Evolutionary conservation across 148 eudicot species (phyloP).

Genomic region (Camellia sinensis): DNA sequence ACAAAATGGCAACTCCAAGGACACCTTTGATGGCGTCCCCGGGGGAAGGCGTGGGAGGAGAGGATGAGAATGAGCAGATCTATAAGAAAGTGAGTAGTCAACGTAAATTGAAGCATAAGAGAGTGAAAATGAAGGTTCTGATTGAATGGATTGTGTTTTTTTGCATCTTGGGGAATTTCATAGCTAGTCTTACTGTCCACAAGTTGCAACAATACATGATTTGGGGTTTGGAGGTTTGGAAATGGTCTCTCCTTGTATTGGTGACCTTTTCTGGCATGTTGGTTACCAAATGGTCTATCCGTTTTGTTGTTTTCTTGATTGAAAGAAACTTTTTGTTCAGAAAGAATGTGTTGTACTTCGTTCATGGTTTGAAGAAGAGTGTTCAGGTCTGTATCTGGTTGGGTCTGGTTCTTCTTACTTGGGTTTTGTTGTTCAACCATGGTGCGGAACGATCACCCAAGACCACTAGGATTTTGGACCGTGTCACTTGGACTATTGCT

Average conservation of each 20-base stretch:
- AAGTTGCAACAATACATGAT: conserved; percentile 28
- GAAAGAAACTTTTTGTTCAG: conserved; percentile 66
- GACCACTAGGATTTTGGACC: conserved; percentile 25
- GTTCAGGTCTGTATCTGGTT: conserved; percentile 70
- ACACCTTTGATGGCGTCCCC: conserved; percentile 31
- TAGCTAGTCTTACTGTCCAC: conserved; percentile 48
- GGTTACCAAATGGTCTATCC: conserved; percentile 62
- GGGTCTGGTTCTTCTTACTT: conserved; percentile 59
- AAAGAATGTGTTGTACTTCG: conserved; percentile 77
- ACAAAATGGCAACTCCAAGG: conserved; percentile 17
- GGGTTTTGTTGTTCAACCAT: conserved; percentile 49
- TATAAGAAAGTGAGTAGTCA: conserved; percentile 61
- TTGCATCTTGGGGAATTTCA: conserved; percentile 36
- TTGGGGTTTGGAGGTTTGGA: conserved; percentile 59
- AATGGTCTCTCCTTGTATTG: conserved; percentile 65
- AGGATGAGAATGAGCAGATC: conserved; percentile 66
- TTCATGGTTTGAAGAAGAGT: conserved; percentile 67
- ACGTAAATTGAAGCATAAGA: conserved; percentile 38
- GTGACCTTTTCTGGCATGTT: conserved; percentile 75
- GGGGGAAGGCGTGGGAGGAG: conserved; percentile 22
- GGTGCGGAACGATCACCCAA: conserved; percentile 28
- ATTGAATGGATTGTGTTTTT: conserved; percentile 49
- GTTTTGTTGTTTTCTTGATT: conserved; percentile 59
- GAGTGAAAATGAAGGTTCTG: conserved; percentile 51
- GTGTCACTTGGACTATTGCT: conserved; percentile 49